Percentiles rank a stretch among this genome's conserved stretches.
phyloP scores from a whole-genome alignment of 352 stramenopile species.

The Phytophthora sp. region DNA sequence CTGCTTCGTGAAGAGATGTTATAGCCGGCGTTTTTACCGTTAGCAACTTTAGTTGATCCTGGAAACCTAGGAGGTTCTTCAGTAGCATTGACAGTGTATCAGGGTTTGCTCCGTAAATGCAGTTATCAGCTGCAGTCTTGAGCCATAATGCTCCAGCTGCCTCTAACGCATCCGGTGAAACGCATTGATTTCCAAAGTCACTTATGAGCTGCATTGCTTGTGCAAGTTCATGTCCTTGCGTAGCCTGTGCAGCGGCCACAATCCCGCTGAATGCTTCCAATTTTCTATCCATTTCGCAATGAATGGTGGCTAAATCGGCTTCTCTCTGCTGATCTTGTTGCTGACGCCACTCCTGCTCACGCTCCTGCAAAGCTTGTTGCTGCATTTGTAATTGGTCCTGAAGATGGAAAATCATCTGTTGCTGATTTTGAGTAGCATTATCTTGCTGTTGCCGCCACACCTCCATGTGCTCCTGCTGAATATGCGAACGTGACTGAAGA shows the following conservation, averaged over 20 bases:
- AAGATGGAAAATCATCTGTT: conserved; percentile 30
- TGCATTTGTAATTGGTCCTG: conserved; percentile 25
- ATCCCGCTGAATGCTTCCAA: conserved; percentile 23
- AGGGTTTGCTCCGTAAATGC: conserved; percentile 53
- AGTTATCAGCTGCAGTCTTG: conserved; percentile 57
- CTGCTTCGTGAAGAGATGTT: conserved; percentile 36
- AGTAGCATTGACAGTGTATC: conserved; percentile 39
- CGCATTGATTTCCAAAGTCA: conserved; percentile 32
- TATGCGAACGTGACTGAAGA: conserved; percentile 22
- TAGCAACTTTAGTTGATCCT: conserved; percentile 32
- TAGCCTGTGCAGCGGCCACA: conserved; percentile 13
- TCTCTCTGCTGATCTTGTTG: conserved; percentile 7
- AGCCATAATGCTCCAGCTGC: conserved; percentile 36
- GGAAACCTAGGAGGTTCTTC: conserved; percentile 39
- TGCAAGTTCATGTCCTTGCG: conserved; percentile 11
- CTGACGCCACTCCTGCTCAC: conserved; percentile 39
- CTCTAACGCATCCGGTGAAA: conserved; percentile 36
- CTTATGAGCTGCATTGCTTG: conserved; percentile 8
- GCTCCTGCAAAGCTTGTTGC: conserved; percentile 12
- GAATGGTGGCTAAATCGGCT: conserved; percentile 6
- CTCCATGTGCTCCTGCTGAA: conserved; percentile 28
- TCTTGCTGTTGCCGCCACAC: conserved; percentile 31
- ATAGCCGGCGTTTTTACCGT: conserved; percentile 27
- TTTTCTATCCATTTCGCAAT: conserved; percentile 31
- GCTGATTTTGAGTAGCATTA: conserved; percentile 25